Evolutionary conservation across 352 stramenopile genomes (phyloP).

Genomic region (Globisporangium solare): DNA sequence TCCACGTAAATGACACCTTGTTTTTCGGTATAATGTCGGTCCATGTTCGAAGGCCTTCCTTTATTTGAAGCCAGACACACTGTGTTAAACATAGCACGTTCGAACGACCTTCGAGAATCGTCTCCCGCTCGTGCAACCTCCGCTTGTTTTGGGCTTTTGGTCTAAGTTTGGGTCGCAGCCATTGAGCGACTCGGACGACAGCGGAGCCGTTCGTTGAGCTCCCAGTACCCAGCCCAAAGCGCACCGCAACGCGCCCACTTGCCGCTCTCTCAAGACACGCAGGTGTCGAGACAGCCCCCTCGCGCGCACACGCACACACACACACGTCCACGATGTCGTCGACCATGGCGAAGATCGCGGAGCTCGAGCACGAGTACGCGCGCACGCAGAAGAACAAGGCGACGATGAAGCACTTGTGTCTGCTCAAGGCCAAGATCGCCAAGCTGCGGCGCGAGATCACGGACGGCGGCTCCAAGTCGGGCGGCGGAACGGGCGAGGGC

Average conservation of each 20-base stretch:
- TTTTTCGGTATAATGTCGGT: too few relatives aligned
- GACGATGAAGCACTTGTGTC: slow-evolving; percentile 98
- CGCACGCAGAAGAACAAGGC: slow-evolving; percentile 99
- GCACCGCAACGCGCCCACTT: too few relatives aligned
- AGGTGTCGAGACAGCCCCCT: background rate
- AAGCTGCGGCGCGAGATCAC: slow-evolving; percentile 94
- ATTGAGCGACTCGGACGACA: background rate
- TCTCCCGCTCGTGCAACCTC: background rate
- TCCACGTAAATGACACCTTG: background rate
- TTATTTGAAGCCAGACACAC: too few relatives aligned
- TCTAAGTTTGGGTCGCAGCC: background rate
- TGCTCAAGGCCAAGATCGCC: slow-evolving; percentile 97
- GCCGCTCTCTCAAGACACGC: too few relatives aligned
- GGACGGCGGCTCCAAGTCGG: slow-evolving; percentile 67
- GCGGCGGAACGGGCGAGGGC: slow-evolving; percentile 72
- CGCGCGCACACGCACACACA: too few relatives aligned
- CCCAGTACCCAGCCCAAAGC: too few relatives aligned
- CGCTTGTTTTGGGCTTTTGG: background rate
- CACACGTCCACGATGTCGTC: slow-evolving; percentile 40
- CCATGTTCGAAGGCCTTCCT: too few relatives aligned
- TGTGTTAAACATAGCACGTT: background rate
- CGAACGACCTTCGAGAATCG: background rate
- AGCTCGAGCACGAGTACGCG: slow-evolving; percentile 91
- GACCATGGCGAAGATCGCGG: slow-evolving; percentile 70
- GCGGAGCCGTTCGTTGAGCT: too few relatives aligned